These are phyloP conservation scores for Lasiodiplodia hormozganensis DNA, from an alignment of 2,329 filamentous ascomycete genomes.

Conservation along the genomic window DNA sequence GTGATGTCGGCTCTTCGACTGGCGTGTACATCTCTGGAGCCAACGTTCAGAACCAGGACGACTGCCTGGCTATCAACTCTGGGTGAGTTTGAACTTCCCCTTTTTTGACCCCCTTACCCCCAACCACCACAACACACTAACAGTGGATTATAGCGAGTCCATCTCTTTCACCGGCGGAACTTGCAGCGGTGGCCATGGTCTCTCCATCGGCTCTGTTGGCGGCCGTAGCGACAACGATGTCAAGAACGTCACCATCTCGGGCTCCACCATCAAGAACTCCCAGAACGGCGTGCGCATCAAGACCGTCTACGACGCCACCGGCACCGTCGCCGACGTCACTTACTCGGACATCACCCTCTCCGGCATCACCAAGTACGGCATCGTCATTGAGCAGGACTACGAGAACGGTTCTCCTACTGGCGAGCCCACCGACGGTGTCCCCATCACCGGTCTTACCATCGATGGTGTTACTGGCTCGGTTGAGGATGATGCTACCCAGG, in stretches of 20 bases:
- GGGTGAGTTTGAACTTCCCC: conserved; percentile 39
- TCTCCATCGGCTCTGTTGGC: conserved; percentile 67
- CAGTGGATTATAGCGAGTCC: conserved; percentile 54
- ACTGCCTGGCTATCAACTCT: conserved; percentile 66
- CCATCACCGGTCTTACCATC: conserved; percentile 50
- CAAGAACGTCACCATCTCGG: conserved; percentile 58
- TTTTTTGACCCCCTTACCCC: no score
- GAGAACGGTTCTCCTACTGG: conserved; percentile 46
- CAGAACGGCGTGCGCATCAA: conserved; percentile 67
- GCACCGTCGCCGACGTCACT: conserved; percentile 43
- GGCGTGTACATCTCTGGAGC: conserved; percentile 60
- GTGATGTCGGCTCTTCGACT: conserved; percentile 56
- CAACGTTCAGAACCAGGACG: conserved; percentile 64
- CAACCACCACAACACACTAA: conserved; percentile 40
- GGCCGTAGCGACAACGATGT: conserved; percentile 63
- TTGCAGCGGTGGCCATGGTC: conserved; percentile 63
- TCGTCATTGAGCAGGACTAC: conserved; percentile 55
- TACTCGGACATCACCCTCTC: conserved; percentile 50
- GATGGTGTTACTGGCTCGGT: conserved; percentile 51
- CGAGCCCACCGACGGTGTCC: conserved; percentile 49
- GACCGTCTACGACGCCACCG: conserved; percentile 59
- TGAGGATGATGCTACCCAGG: conserved; percentile 42
- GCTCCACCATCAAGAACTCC: conserved; percentile 58
- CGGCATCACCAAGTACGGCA: conserved; percentile 51
- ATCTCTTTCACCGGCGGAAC: conserved; percentile 48